Conservation (phyloP, 1,284 basidiomycete species). For the Gomphus bonarii region DNA sequence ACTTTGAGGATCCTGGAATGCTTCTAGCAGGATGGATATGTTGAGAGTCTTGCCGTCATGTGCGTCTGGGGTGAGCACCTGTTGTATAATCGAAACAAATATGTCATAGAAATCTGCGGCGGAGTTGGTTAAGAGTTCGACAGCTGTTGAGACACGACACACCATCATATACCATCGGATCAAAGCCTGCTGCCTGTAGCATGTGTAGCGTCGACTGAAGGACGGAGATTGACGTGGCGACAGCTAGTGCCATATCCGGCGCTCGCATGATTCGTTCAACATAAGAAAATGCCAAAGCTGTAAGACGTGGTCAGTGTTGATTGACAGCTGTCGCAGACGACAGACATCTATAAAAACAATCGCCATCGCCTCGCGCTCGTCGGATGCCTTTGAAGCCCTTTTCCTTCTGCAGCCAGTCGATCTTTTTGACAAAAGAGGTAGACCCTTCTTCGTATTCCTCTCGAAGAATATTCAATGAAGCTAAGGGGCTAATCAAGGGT, state of each 20-base stretch:
- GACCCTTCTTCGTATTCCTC: slow-evolving; percentile 47
- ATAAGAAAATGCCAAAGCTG: slow-evolving; percentile 63
- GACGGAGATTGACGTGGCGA: slow-evolving; percentile 40
- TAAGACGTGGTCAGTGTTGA: slow-evolving; percentile 17
- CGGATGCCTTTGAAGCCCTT: slow-evolving; percentile 54
- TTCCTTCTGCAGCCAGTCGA: slow-evolving; percentile 45
- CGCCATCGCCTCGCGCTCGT: slow-evolving; percentile 61
- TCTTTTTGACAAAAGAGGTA: slow-evolving; percentile 28
- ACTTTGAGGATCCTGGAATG: slow-evolving; percentile 51
- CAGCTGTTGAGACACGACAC: neutral
- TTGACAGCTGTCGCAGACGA: slow-evolving; percentile 14
- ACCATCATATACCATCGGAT: slow-evolving; percentile 45
- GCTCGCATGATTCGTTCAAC: slow-evolving; percentile 46
- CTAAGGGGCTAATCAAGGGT: slow-evolving; percentile 41
- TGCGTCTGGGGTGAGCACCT: slow-evolving; percentile 29
- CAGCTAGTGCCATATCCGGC: slow-evolving; percentile 33
- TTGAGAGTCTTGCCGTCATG: slow-evolving; percentile 27
- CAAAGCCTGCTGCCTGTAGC: slow-evolving; percentile 56
- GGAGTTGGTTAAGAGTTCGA: slow-evolving; percentile 13
- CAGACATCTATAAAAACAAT: slow-evolving; percentile 73
- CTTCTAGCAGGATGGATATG: slow-evolving; percentile 30
- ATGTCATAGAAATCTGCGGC: slow-evolving; percentile 40
- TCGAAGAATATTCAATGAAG: slow-evolving; percentile 39
- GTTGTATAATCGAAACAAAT: slow-evolving; percentile 32
- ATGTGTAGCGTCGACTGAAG: slow-evolving; percentile 42